These are phyloP conservation scores for Colletotrichum echinochloae DNA, from an alignment of 2,329 filamentous ascomycete genomes.

Conservation along the genomic window DNA sequence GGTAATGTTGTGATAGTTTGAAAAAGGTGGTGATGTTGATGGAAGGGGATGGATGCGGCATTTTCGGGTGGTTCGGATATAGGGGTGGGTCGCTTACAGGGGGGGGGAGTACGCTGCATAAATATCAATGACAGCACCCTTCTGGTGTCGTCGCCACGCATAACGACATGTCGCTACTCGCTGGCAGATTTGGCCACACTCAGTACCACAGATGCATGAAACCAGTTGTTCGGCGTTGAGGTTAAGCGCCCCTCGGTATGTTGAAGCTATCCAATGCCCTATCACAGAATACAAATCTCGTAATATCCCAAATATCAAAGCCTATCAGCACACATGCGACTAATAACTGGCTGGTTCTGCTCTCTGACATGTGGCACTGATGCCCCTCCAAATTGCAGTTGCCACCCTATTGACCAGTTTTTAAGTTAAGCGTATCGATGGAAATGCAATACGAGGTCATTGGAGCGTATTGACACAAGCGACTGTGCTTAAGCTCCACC, in stretches of 20 bases:
- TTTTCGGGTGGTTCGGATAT: too few species aligned
- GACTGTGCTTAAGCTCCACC: too few species aligned
- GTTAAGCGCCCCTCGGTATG: not conserved
- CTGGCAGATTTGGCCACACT: too few species aligned
- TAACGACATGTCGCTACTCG: not conserved
- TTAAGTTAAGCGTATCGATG: not conserved
- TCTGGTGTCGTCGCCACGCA: not conserved
- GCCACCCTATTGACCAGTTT: not conserved
- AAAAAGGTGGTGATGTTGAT: too few species aligned
- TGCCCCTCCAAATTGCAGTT: not conserved
- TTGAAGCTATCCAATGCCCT: not conserved
- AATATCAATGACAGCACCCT: not conserved
- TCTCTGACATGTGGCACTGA: not conserved
- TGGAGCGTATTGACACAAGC: not conserved
- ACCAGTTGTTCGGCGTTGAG: not conserved
- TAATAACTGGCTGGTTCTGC: not conserved
- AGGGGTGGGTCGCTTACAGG: too few species aligned
- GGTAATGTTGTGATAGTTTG: too few species aligned
- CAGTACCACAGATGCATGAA: too few species aligned
- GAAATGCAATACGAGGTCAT: not conserved
- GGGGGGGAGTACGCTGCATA: slow-evolving; percentile 1
- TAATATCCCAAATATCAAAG: not conserved
- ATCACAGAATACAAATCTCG: not conserved
- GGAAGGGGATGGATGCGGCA: too few species aligned
- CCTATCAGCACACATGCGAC: not conserved